Percentiles rank a stretch among this genome's conserved stretches.
Conservation (phyloP, 2,329 filamentous ascomycete species). For the Fusarium devonianum region DNA sequence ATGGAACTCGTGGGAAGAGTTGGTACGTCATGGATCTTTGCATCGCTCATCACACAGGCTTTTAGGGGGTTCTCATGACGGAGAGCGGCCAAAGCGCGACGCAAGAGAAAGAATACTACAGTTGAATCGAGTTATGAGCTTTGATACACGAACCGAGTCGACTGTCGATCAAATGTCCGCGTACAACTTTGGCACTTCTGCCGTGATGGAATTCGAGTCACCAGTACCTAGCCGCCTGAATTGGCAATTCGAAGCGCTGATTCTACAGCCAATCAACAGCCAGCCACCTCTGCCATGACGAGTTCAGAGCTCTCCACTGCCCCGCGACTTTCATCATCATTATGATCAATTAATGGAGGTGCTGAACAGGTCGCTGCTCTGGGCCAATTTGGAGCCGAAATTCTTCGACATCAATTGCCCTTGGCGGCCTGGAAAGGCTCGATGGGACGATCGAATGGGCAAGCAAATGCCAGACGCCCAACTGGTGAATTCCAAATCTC, state of each 20-base stretch:
- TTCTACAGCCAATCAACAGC: slow-evolving; percentile 21
- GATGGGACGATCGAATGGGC: neutral
- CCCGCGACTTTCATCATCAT: slow-evolving; percentile 26
- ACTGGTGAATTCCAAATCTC: slow-evolving; percentile 12
- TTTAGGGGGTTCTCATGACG: slow-evolving; percentile 20
- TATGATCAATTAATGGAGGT: slow-evolving; percentile 3
- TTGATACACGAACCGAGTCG: too few relatives aligned
- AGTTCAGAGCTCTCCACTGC: slow-evolving; percentile 33
- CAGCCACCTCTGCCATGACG: neutral
- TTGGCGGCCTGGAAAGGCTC: neutral
- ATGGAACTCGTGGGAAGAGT: slow-evolving; percentile 46
- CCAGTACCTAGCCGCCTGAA: too few relatives aligned
- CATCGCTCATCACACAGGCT: slow-evolving; percentile 18
- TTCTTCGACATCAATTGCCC: neutral
- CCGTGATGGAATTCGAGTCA: too few relatives aligned
- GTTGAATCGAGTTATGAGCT: too few relatives aligned
- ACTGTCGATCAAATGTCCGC: neutral
- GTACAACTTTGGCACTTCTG: too few relatives aligned
- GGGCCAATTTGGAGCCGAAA: neutral
- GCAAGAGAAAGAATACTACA: too few relatives aligned
- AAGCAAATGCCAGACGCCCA: neutral
- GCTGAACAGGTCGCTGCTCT: slow-evolving; percentile 2
- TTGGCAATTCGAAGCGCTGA: slow-evolving; percentile 5
- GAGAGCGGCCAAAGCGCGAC: too few relatives aligned
- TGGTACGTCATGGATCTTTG: slow-evolving; percentile 45